Evolutionary conservation across 257 asterid genomes (phyloP).

Genomic region (Cordia subcordata): DNA sequence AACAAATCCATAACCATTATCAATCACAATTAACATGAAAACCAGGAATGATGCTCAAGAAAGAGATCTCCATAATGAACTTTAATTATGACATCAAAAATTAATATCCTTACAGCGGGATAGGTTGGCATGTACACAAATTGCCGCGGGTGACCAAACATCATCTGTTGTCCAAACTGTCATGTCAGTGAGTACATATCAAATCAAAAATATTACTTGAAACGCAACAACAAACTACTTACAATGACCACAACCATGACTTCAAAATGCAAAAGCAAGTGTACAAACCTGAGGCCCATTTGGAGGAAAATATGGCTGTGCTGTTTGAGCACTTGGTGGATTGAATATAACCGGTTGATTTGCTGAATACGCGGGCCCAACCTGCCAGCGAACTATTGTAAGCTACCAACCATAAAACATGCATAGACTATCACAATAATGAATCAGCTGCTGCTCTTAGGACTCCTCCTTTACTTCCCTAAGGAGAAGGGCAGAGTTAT

Average conservation of each 20-base stretch:
- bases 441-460: no score
- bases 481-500: no score
- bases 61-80: no score
- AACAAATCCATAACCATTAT: no score
- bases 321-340: conserved; percentile 65
- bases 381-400: conserved; percentile 37
- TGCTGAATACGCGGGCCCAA: conserved; percentile 58
- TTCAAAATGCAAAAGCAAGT: not conserved
- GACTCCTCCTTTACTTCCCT: no score
- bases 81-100: not conserved
- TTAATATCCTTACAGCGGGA: conserved; percentile 56
- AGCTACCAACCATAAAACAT: not conserved
- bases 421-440: no score
- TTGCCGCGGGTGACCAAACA: conserved; percentile 86
- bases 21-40: no score
- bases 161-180: conserved; percentile 41
- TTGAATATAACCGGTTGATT: conserved; percentile 74
- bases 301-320: conserved; percentile 80
- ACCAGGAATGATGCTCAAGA: no score
- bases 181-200: no score
- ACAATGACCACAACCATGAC: no score
- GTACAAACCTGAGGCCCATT: conserved; percentile 83
- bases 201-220: no score
- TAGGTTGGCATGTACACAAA: conserved; percentile 77
- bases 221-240: no score